phyloP scores from a whole-genome alignment of 176 grass and related monocot species.

The Themeda triandra region DNA sequence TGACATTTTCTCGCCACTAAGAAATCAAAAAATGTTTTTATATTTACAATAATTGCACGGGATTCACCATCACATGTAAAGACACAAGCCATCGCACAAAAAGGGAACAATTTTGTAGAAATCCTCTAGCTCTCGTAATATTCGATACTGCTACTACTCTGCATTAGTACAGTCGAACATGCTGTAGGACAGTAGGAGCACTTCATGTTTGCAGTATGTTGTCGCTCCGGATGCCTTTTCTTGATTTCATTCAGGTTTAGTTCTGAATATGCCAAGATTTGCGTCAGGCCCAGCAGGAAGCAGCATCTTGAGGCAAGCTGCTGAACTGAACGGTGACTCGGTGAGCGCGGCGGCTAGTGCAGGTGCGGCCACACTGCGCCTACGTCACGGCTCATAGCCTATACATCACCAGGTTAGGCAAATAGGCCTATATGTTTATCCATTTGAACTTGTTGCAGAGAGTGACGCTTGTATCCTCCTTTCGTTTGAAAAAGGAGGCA shows the following conservation, averaged over 20 bases:
- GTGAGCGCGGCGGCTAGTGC: neutral
- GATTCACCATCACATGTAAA: neutral
- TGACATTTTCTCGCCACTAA: neutral
- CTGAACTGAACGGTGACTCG: neutral
- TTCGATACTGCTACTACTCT: neutral
- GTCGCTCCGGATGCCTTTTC: neutral
- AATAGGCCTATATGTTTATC: conserved; percentile 6
- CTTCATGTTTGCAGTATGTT: neutral
- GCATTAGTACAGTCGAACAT: neutral
- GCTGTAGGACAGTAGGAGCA: neutral
- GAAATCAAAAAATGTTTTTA: neutral
- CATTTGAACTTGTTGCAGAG: neutral
- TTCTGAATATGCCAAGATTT: conserved; percentile 1
- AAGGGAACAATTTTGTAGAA: neutral
- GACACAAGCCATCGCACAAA: neutral
- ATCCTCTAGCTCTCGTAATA: neutral
- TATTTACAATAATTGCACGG: neutral
- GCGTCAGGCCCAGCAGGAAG: neutral
- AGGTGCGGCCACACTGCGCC: neutral
- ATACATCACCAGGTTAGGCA: conserved; percentile 12
- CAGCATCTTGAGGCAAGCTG: neutral
- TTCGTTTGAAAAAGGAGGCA: neutral
- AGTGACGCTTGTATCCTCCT: neutral
- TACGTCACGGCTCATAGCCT: neutral
- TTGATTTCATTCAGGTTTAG: neutral